phyloP scores from a whole-genome alignment of 352 stramenopile species.

The Phytophthora pisi region DNA sequence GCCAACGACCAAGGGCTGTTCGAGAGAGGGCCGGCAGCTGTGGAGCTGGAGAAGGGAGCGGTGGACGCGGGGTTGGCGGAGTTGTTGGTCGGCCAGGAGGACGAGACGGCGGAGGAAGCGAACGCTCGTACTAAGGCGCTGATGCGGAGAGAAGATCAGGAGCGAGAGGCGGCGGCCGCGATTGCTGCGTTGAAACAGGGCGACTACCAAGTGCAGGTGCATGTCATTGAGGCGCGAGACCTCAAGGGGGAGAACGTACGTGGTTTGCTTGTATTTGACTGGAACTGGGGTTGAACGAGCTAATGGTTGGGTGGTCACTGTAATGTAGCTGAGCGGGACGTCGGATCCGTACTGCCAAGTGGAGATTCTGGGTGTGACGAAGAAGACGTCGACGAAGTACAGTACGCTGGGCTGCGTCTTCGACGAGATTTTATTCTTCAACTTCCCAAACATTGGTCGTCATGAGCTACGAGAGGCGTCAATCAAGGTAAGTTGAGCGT shows the following conservation, averaged over 20 bases:
- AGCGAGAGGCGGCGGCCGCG: constrained; percentile 51
- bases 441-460: constrained; percentile 83
- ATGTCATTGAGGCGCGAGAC: constrained; percentile 87
- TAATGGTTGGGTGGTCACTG: not conserved
- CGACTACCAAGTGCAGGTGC: constrained; percentile 86
- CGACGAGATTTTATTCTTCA: constrained; percentile 92
- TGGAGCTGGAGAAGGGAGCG: constrained; percentile 21
- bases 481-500: constrained; percentile 54
- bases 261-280: not conserved
- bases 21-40: constrained; percentile 19
- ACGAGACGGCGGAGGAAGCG: constrained; percentile 77
- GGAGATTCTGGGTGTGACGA: constrained; percentile 67
- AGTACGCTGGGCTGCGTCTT: constrained; percentile 88
- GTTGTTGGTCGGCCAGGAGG: constrained; percentile 67
- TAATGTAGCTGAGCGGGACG: constrained; percentile 72
- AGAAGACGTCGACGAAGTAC: constrained; percentile 84
- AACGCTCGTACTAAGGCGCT: constrained; percentile 32
- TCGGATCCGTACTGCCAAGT: constrained; percentile 90
- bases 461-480: constrained; percentile 70
- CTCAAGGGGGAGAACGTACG: constrained; percentile 89
- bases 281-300: not conserved
- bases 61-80: constrained; percentile 21
- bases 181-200: constrained; percentile 67
- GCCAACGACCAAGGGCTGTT: constrained; percentile 54
- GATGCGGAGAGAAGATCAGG: constrained; percentile 54